These are phyloP conservation scores for Coemansia sp. DNA, from an alignment of 192 early-diverging fungal genomes.

Conservation along the genomic window DNA sequence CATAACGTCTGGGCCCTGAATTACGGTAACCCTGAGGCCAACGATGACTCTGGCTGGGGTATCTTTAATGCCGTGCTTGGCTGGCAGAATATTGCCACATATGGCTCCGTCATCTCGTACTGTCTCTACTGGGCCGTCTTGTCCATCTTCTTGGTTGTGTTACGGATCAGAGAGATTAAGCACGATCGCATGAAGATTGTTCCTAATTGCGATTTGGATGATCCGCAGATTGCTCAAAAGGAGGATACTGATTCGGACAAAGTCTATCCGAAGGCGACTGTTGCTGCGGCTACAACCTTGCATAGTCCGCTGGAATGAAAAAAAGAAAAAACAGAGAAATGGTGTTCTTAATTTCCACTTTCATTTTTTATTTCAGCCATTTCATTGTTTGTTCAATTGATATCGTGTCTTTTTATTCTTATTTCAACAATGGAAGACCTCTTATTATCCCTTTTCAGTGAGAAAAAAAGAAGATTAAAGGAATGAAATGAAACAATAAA, in stretches of 20 bases:
- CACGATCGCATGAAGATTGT: slow-evolving; percentile 3
- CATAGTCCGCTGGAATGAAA: background rate
- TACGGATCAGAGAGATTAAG: slow-evolving; percentile 31
- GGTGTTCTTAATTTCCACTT: background rate
- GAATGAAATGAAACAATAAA: no score
- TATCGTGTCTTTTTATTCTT: no score
- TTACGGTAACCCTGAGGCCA: slow-evolving; percentile 65
- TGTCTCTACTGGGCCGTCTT: slow-evolving; percentile 76
- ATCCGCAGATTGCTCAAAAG: background rate
- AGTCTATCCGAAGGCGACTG: slow-evolving; percentile 1
- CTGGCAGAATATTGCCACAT: slow-evolving; percentile 74
- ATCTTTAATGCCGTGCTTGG: slow-evolving; percentile 78
- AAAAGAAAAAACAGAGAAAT: background rate
- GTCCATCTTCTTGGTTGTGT: slow-evolving; percentile 48
- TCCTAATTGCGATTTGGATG: background rate
- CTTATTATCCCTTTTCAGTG: no score
- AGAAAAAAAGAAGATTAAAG: no score
- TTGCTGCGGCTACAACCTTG: background rate
- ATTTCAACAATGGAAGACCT: no score
- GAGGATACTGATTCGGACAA: slow-evolving; percentile 14
- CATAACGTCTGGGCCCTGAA: slow-evolving; percentile 60
- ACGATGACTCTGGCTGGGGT: slow-evolving; percentile 59
- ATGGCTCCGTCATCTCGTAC: slow-evolving; percentile 75
- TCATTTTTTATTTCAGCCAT: no score
- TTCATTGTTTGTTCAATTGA: no score